Conservation (phyloP, 805 yeast species). For the Metschnikowia vanudenii region DNA sequence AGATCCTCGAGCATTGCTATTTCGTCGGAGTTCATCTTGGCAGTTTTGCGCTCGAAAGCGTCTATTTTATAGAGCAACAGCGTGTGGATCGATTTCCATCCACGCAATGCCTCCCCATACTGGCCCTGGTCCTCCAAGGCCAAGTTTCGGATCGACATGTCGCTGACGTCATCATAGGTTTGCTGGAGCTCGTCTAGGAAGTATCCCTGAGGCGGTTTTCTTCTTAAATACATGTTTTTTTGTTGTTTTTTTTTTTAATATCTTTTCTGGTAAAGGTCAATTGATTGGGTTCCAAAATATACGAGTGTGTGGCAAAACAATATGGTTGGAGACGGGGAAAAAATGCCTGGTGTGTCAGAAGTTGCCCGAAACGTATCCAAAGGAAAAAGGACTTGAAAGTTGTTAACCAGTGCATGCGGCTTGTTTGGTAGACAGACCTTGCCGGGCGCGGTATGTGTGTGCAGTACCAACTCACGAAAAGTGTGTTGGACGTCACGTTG, state of each 20-base stretch:
- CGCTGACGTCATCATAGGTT: constrained; percentile 61
- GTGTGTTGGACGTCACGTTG: not conserved
- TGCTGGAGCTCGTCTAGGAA: constrained; percentile 54
- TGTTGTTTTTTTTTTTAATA: too few relatives aligned
- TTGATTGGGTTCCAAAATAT: not conserved
- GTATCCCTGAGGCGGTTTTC: constrained; percentile 55
- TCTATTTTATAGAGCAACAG: constrained; percentile 57
- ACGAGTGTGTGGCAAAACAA: too few relatives aligned
- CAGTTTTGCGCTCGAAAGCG: constrained; percentile 43
- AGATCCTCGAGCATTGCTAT: constrained; percentile 26
- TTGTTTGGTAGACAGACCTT: constrained; percentile 4
- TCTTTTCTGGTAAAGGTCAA: not conserved
- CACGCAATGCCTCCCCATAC: constrained; percentile 56
- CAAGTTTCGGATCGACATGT: constrained; percentile 54
- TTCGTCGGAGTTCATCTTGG: constrained; percentile 23
- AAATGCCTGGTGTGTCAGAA: not conserved
- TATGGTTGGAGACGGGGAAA: too few relatives aligned
- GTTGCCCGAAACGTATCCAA: not conserved
- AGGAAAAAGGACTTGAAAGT: not conserved
- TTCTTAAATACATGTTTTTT: constrained; percentile 50
- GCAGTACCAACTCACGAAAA: not conserved
- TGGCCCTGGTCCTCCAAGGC: constrained; percentile 56
- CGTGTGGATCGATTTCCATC: constrained; percentile 74
- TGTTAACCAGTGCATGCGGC: constrained; percentile 2
- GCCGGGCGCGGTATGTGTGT: not conserved